Percentiles rank a stretch among this genome's conserved stretches.
Conservation (phyloP, 2,329 filamentous ascomycete species). For the Colletotrichum salicis region DNA sequence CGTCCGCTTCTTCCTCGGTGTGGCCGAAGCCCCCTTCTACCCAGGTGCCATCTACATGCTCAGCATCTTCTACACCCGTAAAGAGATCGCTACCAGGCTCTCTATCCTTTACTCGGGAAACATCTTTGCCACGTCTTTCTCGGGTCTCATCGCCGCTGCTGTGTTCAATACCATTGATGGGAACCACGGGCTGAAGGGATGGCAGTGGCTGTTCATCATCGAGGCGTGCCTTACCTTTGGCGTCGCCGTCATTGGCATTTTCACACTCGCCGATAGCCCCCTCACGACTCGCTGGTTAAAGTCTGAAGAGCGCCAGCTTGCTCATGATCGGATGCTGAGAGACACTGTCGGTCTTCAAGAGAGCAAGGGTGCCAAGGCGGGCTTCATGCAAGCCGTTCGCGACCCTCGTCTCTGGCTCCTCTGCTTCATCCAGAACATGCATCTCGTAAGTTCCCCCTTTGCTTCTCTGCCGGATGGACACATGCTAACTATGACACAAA, state of each 20-base stretch:
- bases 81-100: slow-evolving; percentile 55
- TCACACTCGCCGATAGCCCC: slow-evolving; percentile 50
- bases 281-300: slow-evolving; percentile 49
- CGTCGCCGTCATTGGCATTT: slow-evolving; percentile 45
- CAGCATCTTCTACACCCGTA: slow-evolving; percentile 65
- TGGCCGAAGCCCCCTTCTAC: slow-evolving; percentile 54
- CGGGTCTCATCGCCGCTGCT: slow-evolving; percentile 55
- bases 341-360: slow-evolving; percentile 44
- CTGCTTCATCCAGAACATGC: slow-evolving; percentile 44
- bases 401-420: slow-evolving; percentile 44
- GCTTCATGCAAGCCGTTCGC: slow-evolving; percentile 40
- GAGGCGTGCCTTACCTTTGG: slow-evolving; percentile 44
- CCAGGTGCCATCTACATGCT: slow-evolving; percentile 53
- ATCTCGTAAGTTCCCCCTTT: slow-evolving; percentile 18
- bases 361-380: slow-evolving; percentile 50
- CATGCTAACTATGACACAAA: no score
- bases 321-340: slow-evolving; percentile 50
- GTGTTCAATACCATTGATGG: slow-evolving; percentile 49
- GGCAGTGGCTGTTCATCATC: slow-evolving; percentile 49
- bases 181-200: slow-evolving; percentile 40
- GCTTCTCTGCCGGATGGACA: no score
- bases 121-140: slow-evolving; percentile 50
- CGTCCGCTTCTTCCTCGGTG: slow-evolving; percentile 53
- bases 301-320: slow-evolving; percentile 51
- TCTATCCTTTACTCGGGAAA: slow-evolving; percentile 57